Evolutionary conservation across 106 monocot genomes (phyloP).

Genomic region (Dactylorhiza incarnata): DNA sequence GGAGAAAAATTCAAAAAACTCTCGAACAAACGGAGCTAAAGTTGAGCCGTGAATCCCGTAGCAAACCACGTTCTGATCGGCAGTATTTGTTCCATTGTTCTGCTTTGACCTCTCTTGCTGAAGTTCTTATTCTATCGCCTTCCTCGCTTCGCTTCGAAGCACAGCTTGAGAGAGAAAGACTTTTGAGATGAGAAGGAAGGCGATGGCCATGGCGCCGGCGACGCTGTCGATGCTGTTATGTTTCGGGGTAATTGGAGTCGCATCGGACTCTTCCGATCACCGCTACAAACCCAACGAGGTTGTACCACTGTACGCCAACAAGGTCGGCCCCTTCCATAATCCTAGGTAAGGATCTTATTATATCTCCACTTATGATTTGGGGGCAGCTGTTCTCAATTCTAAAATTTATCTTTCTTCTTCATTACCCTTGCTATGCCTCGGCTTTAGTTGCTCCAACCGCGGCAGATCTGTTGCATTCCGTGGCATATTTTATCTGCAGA

Average conservation of each 20-base stretch:
- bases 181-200: neutral
- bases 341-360: conserved; percentile 31
- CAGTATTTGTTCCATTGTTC: neutral
- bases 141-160: neutral
- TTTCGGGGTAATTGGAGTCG: conserved; percentile 7
- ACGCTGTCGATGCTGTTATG: neutral
- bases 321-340: conserved; percentile 69
- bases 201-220: neutral
- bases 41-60: neutral
- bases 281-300: conserved; percentile 39
- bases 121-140: neutral
- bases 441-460: neutral
- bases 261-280: conserved; percentile 48
- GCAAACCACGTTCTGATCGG: neutral
- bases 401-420: neutral
- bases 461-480: neutral
- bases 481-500: neutral
- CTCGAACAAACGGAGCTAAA: too few species aligned
- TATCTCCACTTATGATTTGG: neutral
- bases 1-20: too few species aligned
- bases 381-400: neutral
- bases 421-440: neutral
- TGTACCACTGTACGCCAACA: conserved; percentile 63
- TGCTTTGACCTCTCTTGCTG: neutral
- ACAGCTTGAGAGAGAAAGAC: neutral